Evolutionary conservation across 441 rosid species (phyloP), one percentile per base, ranked within the genome.

Genomic region (Lagerstroemia fauriei): DNA sequence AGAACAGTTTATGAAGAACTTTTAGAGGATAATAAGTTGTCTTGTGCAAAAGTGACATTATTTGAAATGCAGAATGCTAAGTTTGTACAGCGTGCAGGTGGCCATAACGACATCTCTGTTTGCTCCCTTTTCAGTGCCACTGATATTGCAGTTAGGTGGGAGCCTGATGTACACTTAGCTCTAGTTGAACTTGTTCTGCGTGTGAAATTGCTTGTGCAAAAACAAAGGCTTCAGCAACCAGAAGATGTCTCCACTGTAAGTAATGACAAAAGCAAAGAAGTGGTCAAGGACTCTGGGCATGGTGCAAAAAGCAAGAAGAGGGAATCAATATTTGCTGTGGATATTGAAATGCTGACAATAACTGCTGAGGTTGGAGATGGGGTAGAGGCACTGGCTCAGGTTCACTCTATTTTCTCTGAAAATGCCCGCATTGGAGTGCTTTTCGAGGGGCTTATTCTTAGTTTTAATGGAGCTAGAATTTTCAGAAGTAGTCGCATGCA

Each of bases 111-210:
- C 83, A 87, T 93, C 83, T 90, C 92, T 59, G 91, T 93, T 50
- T 95, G 99, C 88, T 97, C 99, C 86, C 95, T 95, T 83, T 95
- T 95, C 88, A 93, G 99, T 87, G 99, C 99, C 79, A 92, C 98
- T 84, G 90, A 93, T 87, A 95, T 97, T 85, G 83, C 93, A 50
- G 87, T 91, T 82, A 88, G 95, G 83, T 97, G 98, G 98, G 98
- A 94, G 89, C 99, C 99, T 88, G 99, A 97, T 84, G 85, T 87
- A 77, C 98, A 97, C 87, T 79, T 97, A 65, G 92, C 98, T 34
- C 83, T 97, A 63, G 80, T 93, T 84, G 99, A 95, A 90, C 91
- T 95, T 82, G 84, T 85, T 88, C 81, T 95, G 88, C 95, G 86
- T 78, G 83, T 95, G 90, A 94, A 90, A 86, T 87, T 85, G 69